Evolutionary conservation across 352 stramenopile genomes (phyloP), one percentile per base, ranked within the genome.

Genomic region (Globisporangium carolinianum): DNA sequence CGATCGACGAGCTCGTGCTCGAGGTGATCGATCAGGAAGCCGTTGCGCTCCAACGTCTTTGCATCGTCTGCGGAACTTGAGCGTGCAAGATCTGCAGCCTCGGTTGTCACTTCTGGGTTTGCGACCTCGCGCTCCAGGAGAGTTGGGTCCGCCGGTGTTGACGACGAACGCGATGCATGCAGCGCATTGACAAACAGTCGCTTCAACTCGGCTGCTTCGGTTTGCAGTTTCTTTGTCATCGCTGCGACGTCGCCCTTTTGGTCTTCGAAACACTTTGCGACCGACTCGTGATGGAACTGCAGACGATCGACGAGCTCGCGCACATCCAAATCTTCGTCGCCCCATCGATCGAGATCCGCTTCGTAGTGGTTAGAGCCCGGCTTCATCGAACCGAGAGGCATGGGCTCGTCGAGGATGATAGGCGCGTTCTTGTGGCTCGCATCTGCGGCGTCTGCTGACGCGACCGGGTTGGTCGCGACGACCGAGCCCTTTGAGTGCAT

Each of bases 401-500:
- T 32, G 24, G 24, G 2, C 24, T 32, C 24, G 24, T 32, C 24
- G 24, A 32, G 24, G 24, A 32, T n/a, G 5, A 32, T 24, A 32
- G 41, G 45, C 43, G 24, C n/a, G 1, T 18, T n/a, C n/a, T 54
- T 51, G 6, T 24, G 35, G 5, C 11, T 9, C 6, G 24, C 49
- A 10, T 8, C 11, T 11, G 32, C 4, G 4, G 7, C 32, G 15
- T 53, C 55, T 47, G 14, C 36, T 12, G 8, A 45, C 39, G 6
- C 53, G 5, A 47, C 45, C 24, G 51, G 49, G 41, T 72, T 86
- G 43, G 71, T 87, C 9, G 71, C 69, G 15, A 75, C 65, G 5
- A 86, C 52, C 0, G 79, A 83, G 12, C 84, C 81, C 63, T 91
- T 93, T 5, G 79, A 84, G 47, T 91, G 83, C 53, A 95, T 66